phyloP scores from a whole-genome alignment of 495 filamentous ascomycete genomes.

The Aspergillus sparsus region DNA sequence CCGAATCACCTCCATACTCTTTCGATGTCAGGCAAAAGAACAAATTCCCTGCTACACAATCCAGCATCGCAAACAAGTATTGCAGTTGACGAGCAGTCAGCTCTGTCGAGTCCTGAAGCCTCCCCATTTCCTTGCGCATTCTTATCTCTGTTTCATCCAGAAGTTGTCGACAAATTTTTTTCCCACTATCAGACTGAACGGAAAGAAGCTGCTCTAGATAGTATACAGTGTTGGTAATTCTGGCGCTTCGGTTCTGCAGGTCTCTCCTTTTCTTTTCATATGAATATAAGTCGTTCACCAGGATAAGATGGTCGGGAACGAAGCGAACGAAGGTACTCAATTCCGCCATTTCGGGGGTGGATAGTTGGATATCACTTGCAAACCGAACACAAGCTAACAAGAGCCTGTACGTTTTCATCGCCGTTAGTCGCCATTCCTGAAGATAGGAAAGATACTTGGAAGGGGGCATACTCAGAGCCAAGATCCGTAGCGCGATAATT shows the following conservation, averaged over 20 bases:
- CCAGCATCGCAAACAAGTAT: neutral
- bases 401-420: neutral
- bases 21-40: neutral
- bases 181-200: neutral
- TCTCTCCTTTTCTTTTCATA: neutral
- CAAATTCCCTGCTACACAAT: neutral
- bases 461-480: neutral
- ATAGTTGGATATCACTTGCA: neutral
- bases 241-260: neutral
- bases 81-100: neutral
- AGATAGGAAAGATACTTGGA: neutral
- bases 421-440: neutral
- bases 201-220: constrained; percentile 4
- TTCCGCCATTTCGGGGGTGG: neutral
- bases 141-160: neutral
- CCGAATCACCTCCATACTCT: neutral
- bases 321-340: neutral
- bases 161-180: neutral
- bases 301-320: neutral
- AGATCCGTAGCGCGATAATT: neutral
- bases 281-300: neutral
- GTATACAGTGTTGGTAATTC: neutral
- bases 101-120: neutral
- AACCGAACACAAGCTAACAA: neutral
- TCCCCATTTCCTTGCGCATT: neutral